These are phyloP conservation scores for Aspergillus awamori DNA, from an alignment of 2,329 filamentous ascomycete species.

Conservation along the genomic window DNA sequence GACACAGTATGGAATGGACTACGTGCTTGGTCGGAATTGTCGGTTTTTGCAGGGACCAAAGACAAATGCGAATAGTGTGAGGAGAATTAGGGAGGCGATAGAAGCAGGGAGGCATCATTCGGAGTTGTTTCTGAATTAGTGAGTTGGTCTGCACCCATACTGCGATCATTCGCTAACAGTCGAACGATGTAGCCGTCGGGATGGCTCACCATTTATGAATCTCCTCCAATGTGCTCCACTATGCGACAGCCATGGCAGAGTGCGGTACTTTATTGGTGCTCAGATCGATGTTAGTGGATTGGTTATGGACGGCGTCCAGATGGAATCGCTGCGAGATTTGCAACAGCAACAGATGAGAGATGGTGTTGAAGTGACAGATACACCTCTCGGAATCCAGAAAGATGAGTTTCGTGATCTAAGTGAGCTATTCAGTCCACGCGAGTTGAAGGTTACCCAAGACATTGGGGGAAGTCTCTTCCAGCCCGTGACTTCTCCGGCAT, in stretches of 20 bases:
- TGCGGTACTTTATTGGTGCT: constrained; percentile 72
- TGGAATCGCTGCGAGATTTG: constrained; percentile 63
- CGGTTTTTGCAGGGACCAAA: constrained; percentile 76
- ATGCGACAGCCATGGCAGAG: constrained; percentile 66
- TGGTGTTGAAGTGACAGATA: neutral
- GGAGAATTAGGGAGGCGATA: constrained; percentile 64
- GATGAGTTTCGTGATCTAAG: constrained; percentile 68
- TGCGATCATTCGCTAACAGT: neutral
- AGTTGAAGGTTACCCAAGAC: constrained; percentile 66
- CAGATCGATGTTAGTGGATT: constrained; percentile 73
- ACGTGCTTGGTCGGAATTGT: constrained; percentile 75
- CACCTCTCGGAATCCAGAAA: constrained; percentile 38
- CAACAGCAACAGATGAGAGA: constrained; percentile 34
- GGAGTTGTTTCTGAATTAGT: constrained; percentile 77
- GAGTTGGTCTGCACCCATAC: constrained; percentile 30
- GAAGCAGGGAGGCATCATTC: constrained; percentile 68
- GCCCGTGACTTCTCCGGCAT: constrained; percentile 4
- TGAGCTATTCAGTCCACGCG: constrained; percentile 70
- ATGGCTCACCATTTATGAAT: constrained; percentile 77
- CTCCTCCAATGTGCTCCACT: constrained; percentile 73
- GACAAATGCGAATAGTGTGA: constrained; percentile 65
- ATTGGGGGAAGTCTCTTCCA: constrained; percentile 59
- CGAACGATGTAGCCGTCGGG: constrained; percentile 58
- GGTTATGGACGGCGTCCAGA: constrained; percentile 66
- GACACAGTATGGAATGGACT: constrained; percentile 73